Base-by-base conservation (phyloP, 2,329 filamentous ascomycete species). In the Paraphoma chrysanthemicola region DNA sequence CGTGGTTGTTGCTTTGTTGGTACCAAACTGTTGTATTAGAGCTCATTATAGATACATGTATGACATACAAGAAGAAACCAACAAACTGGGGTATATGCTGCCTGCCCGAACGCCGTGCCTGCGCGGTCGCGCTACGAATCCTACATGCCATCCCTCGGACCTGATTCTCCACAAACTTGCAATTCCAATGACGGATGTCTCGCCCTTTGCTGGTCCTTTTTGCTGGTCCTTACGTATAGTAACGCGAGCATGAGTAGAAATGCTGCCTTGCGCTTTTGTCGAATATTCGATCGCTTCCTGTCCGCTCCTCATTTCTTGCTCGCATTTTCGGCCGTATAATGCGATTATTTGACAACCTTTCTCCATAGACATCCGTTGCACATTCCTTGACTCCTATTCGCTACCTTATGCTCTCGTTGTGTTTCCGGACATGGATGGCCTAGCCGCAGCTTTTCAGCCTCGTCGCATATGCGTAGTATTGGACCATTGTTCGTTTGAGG, bases 281-380 rank as follows among this genome's bases (percentile, higher is more conserved):
- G 33, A 36, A 36, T 14, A 5, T 5, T 23, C 23, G 23, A 23
- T 23, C 23, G 23, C 23, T 23, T 23, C 23, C 23, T 23, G 23
- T 23, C 5, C 23, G 3, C 23, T 23, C 23, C 23, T 2, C 23
- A 23, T 5, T 23, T 23, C 23, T 23, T 23, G 23, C 23, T 23
- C 23, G 23, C 23, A 42, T 3, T 42, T 36, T 16, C 10, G 10
- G 23, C 23, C 23, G 23, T 23, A 23, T 23, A 23, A 6, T 39
- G 9, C 28, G 16, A 23, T 42, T 53, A 63, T 47, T 63, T 64
- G n/a, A 57, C 45, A 9, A 69, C 56, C 29, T 65, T 60, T 43
- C 66, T 69, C 70, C 69, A 73, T 30, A 73, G 54, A 57, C 72
- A 74, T 14, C 54, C 54, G 36, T 65, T 69, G 54, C 72, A 74